These are phyloP conservation scores for Colletotrichum sublineola DNA, from an alignment of 2,329 filamentous ascomycete genomes.

Conservation along the genomic window DNA sequence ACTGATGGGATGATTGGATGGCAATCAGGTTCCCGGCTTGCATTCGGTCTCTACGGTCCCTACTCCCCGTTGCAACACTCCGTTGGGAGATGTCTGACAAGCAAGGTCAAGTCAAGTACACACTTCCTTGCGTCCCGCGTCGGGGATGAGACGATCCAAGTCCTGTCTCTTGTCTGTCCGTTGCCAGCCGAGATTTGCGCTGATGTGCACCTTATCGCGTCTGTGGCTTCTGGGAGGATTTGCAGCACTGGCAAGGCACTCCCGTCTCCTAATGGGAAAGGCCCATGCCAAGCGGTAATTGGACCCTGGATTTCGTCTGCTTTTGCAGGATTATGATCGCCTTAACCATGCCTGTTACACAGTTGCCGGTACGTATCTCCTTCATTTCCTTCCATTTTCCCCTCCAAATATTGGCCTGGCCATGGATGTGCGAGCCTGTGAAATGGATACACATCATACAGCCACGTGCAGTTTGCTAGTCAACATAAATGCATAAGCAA, in stretches of 20 bases:
- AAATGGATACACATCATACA: neutral
- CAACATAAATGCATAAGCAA: neutral
- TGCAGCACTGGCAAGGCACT: neutral
- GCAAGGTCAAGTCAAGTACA: neutral
- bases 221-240: neutral
- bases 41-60: neutral
- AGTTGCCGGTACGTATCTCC: neutral
- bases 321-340: conserved; percentile 5
- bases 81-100: neutral
- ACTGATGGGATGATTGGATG: neutral
- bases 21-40: neutral
- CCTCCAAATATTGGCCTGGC: neutral
- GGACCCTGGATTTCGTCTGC: conserved; percentile 11
- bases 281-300: neutral
- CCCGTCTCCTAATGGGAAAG: neutral
- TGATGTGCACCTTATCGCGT: neutral
- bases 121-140: neutral
- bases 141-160: too few species aligned
- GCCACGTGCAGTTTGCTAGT: neutral
- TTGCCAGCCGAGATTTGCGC: neutral
- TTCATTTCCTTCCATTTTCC: neutral
- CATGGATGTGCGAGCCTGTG: neutral
- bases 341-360: neutral
- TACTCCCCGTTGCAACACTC: neutral
- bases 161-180: neutral